Evolutionary conservation across 139 green algal genomes (phyloP).

Genomic region (Chlamydomonas sphaeroides): DNA sequence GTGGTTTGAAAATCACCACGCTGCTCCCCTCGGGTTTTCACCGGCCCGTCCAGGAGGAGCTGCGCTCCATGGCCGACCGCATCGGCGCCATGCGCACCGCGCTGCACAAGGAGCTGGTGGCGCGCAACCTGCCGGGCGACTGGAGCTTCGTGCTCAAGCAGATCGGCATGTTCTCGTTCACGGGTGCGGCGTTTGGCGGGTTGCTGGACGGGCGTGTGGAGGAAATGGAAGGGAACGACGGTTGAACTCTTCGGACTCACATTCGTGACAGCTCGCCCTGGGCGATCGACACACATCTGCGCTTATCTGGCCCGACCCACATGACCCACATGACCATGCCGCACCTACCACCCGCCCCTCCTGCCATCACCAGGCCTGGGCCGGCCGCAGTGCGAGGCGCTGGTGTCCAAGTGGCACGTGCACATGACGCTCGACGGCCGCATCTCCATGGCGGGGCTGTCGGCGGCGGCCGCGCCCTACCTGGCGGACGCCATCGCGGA

Average conservation of each 20-base stretch:
- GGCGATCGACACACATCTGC: too few species aligned
- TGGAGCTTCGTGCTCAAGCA: slow-evolving; percentile 86
- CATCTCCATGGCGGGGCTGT: slow-evolving; percentile 59
- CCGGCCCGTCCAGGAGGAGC: slow-evolving; percentile 73
- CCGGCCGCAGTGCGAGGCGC: neutral
- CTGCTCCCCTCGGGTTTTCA: too few species aligned
- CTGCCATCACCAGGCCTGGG: too few species aligned
- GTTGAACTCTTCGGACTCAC: too few species aligned
- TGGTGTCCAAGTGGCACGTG: slow-evolving; percentile 48
- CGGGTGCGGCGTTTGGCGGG: slow-evolving; percentile 28
- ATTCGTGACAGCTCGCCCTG: too few species aligned
- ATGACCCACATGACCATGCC: too few species aligned
- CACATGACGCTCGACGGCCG: slow-evolving; percentile 58
- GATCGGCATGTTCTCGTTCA: slow-evolving; percentile 94
- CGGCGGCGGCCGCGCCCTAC: slow-evolving; percentile 2
- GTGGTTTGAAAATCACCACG: too few species aligned
- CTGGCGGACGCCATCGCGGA: slow-evolving; percentile 53
- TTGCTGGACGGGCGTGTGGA: neutral
- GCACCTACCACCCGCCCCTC: too few species aligned
- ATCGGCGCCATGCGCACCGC: slow-evolving; percentile 87
- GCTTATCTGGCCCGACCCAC: too few species aligned
- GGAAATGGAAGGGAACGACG: too few species aligned
- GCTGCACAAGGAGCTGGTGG: slow-evolving; percentile 71
- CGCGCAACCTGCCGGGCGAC: slow-evolving; percentile 56
- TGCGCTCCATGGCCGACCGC: slow-evolving; percentile 87